These are phyloP conservation scores for Eleusine indica DNA, from an alignment of 176 grass and related monocot genomes.

Conservation along the genomic window DNA sequence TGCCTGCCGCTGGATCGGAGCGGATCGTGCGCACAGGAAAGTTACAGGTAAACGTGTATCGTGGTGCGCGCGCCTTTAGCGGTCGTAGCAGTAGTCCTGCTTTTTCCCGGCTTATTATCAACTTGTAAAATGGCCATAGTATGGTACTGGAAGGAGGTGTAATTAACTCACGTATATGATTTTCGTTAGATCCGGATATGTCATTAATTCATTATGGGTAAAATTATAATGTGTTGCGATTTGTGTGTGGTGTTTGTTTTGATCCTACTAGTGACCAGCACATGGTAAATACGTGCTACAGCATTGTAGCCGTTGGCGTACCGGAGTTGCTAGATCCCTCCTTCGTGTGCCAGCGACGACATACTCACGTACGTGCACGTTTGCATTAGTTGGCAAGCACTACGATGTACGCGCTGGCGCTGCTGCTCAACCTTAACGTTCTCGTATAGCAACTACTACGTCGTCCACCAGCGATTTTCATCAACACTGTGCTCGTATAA, in stretches of 20 bases:
- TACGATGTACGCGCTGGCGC: not conserved
- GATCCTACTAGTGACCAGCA: not conserved
- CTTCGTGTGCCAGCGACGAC: not conserved
- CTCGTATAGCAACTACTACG: not conserved
- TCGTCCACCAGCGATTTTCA: not conserved
- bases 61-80: not conserved
- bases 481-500: not conserved
- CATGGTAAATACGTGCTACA: not conserved
- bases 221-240: not conserved
- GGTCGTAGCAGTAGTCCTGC: not conserved
- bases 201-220: not conserved
- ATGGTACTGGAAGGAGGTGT: not conserved
- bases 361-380: not conserved
- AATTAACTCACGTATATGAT: not conserved
- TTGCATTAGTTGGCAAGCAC: not conserved
- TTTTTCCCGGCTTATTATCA: not conserved
- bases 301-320: not conserved
- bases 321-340: not conserved
- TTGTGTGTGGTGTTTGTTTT: not conserved
- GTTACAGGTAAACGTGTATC: not conserved
- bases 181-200: not conserved
- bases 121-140: not conserved
- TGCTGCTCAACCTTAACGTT: not conserved
- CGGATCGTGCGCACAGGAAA: constrained; percentile 12
- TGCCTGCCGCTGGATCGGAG: constrained; percentile 4